Evolutionary conservation across 2,329 filamentous ascomycete species (phyloP).

Genomic region (Neoscytalidium dimidiatum): DNA sequence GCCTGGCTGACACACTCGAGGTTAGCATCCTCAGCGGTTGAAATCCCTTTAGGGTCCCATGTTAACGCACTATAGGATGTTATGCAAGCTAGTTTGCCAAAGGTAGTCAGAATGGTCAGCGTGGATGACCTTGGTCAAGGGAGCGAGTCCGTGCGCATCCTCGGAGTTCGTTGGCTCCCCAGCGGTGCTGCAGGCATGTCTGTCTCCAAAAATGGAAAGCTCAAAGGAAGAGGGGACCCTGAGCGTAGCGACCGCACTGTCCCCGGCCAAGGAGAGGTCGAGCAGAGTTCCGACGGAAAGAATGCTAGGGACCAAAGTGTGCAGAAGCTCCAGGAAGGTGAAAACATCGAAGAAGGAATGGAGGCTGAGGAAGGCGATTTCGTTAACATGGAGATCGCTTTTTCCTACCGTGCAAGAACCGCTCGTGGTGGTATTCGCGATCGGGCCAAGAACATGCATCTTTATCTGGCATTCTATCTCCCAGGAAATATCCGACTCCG

Average conservation of each 20-base stretch:
- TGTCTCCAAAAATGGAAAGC: constrained; percentile 60
- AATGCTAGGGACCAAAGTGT: constrained; percentile 34
- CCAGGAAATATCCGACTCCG: constrained; percentile 55
- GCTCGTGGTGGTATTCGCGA: constrained; percentile 60
- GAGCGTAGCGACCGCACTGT: constrained; percentile 54
- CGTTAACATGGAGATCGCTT: constrained; percentile 73
- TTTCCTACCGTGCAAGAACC: constrained; percentile 69
- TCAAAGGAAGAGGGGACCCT: constrained; percentile 50
- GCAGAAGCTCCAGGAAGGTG: constrained; percentile 30
- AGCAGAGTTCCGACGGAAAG: constrained; percentile 37
- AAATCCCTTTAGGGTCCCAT: neutral
- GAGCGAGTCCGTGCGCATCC: constrained; percentile 68
- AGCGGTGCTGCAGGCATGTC: constrained; percentile 67
- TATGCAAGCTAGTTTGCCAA: constrained; percentile 75
- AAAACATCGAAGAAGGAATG: constrained; percentile 60
- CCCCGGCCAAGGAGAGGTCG: constrained; percentile 44
- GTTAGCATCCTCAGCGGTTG: constrained; percentile 22
- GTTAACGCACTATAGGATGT: constrained; percentile 53
- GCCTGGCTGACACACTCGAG: constrained; percentile 69
- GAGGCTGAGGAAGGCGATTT: constrained; percentile 78
- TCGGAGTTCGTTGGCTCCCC: constrained; percentile 72
- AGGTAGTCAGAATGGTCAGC: constrained; percentile 70
- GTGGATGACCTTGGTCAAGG: constrained; percentile 77
- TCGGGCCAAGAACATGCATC: constrained; percentile 71
- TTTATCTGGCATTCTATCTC: constrained; percentile 73